A percentile compares a stretch with the other conserved stretches of the same genome.
These are phyloP conservation scores for Naganishia kalamii DNA, from an alignment of 768 basidiomycete species.

Conservation along the genomic window DNA sequence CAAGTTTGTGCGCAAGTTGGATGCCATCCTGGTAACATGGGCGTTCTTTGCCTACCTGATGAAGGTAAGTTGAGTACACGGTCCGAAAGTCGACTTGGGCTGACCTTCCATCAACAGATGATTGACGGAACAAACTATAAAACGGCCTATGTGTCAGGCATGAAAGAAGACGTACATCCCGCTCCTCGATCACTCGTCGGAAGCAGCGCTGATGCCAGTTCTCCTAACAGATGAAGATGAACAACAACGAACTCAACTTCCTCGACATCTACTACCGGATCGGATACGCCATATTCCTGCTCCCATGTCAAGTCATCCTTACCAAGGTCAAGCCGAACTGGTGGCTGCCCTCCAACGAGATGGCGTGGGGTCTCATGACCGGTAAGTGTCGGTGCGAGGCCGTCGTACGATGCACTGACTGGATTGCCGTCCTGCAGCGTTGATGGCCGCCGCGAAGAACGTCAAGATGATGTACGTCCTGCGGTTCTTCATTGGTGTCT, in stretches of 20 bases:
- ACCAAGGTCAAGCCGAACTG: slow-evolving; percentile 29
- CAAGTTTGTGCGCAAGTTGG: slow-evolving; percentile 9
- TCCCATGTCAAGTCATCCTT: slow-evolving; percentile 36
- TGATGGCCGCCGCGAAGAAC: slow-evolving; percentile 23
- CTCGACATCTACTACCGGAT: slow-evolving; percentile 29
- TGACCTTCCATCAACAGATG: too few relatives aligned
- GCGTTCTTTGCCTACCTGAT: slow-evolving; percentile 21
- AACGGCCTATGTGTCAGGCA: slow-evolving; percentile 30
- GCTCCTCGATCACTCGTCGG: not conserved
- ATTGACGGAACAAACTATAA: slow-evolving; percentile 31
- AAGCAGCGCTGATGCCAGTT: not conserved
- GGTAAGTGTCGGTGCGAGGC: not conserved
- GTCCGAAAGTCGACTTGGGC: too few relatives aligned
- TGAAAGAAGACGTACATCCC: slow-evolving; percentile 31
- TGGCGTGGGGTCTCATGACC: slow-evolving; percentile 27
- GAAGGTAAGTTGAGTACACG: slow-evolving; percentile 18
- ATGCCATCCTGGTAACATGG: slow-evolving; percentile 17
- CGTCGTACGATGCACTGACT: not conserved
- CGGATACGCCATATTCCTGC: slow-evolving; percentile 27
- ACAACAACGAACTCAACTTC: slow-evolving; percentile 32
- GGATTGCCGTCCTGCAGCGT: not conserved
- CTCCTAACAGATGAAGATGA: slow-evolving; percentile 21
- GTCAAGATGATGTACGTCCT: slow-evolving; percentile 28
- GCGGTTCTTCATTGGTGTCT: slow-evolving; percentile 35
- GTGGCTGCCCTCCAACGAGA: slow-evolving; percentile 30